Conservation (phyloP, 148 eudicot species). For the Bassia scoparia region DNA sequence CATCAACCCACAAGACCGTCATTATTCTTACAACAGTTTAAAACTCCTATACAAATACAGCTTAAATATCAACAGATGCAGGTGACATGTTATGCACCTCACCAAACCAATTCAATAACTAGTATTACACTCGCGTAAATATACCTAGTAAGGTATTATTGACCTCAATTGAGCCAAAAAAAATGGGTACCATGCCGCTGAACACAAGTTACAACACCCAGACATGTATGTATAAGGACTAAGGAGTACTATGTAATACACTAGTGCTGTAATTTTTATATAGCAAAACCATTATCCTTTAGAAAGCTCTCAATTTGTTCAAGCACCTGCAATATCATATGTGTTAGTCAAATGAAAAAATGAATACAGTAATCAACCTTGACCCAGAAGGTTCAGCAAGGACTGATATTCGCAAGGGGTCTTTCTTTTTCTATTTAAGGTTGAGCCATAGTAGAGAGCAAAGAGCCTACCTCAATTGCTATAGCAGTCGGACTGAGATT, state of each 20-base stretch:
- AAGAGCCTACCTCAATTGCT: slow-evolving; percentile 47
- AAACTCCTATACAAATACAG: too few relatives aligned
- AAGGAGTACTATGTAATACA: too few relatives aligned
- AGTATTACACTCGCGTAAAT: background rate
- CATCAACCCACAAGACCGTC: too few relatives aligned
- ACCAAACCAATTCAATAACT: background rate
- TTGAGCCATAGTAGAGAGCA: background rate
- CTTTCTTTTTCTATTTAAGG: background rate
- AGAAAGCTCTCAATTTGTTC: slow-evolving; percentile 40
- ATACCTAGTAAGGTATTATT: too few relatives aligned
- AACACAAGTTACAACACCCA: slow-evolving; percentile 8
- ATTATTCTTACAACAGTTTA: too few relatives aligned
- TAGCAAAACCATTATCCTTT: slow-evolving; percentile 20
- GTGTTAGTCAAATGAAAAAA: background rate
- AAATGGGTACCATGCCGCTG: background rate
- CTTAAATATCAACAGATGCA: too few relatives aligned
- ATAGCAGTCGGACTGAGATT: slow-evolving; percentile 45
- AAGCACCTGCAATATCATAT: slow-evolving; percentile 34
- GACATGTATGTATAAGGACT: background rate
- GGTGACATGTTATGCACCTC: too few relatives aligned
- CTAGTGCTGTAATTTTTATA: slow-evolving; percentile 3
- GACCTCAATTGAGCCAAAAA: too few relatives aligned
- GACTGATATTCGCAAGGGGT: background rate
- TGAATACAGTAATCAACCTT: background rate
- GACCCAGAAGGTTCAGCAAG: background rate